Base-by-base conservation (phyloP, 306 rosid species). In the Prinsepia uniflora region DNA sequence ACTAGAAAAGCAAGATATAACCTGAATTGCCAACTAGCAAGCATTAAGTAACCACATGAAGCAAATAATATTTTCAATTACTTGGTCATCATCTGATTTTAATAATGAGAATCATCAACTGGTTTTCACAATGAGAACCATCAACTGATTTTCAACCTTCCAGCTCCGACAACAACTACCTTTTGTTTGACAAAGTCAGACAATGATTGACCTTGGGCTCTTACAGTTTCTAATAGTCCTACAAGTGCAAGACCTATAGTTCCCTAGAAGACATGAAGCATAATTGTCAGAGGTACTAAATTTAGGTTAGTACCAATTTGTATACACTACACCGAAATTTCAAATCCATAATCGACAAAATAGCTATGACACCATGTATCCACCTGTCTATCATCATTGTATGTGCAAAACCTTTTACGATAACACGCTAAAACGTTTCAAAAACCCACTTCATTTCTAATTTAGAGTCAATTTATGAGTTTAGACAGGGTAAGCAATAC, bases 161-260 rank as follows among this genome's bases (percentile, higher is more conserved):
- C 79, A 70, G 99, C 99, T 83, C 99, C 99, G 48, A 86, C 99
- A 75, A 95, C 91, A 75, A 91, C 97, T 76, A 95, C 91, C 92
- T 84, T 94, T 79, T 95, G 99, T 73, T 86, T 85, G 71, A 75
- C 85, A 81, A 95, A 87, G 77, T 95, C 92, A 55, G 91, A 64
- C 80, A 95, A 79, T 43, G 96, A 90, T 79, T 77, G 90, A 57
- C 99, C 99, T 85, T 95, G 96, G 67, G 97, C 92, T 39, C 7
- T 41, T n/a, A 67, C 4, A 11, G 90, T 66, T 83, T 97, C 99
- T 79, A 95, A 80, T 55, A 95, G 80, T 78, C 99, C 99, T 30
- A 96, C 99, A 75, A 95, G 99, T 78, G 99, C 99, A 82, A 95
- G 96, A 71, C 99, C 99, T 15, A 97, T 97, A 84, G 97, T 95